Percentiles rank a stretch among this genome's conserved stretches.
phyloP scores from a whole-genome alignment of 495 filamentous ascomycete species.

The Tetracladium marchalianum region DNA sequence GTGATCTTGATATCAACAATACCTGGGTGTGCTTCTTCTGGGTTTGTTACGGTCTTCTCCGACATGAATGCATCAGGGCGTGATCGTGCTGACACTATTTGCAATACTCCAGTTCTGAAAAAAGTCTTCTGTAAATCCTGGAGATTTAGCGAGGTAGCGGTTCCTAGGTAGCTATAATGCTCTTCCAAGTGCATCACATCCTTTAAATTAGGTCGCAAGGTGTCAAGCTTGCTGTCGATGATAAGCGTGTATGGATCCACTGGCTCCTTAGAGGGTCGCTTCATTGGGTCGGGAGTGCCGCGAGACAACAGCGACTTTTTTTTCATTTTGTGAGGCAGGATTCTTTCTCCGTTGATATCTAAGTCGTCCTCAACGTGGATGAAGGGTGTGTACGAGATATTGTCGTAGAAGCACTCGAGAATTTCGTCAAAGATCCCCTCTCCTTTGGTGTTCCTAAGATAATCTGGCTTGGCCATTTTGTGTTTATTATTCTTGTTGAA shows the following conservation, averaged over 20 bases:
- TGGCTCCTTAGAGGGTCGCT: slow-evolving; percentile 64
- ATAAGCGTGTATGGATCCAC: slow-evolving; percentile 94
- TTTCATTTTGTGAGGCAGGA: slow-evolving; percentile 54
- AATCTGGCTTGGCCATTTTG: slow-evolving; percentile 96
- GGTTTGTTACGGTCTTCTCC: slow-evolving; percentile 71
- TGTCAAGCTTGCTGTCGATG: slow-evolving; percentile 75
- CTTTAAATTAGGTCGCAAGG: slow-evolving; percentile 72
- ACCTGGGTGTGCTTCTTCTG: slow-evolving; percentile 79
- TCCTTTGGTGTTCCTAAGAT: slow-evolving; percentile 85
- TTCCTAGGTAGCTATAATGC: slow-evolving; percentile 79
- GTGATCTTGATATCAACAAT: slow-evolving; percentile 96
- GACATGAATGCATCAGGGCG: slow-evolving; percentile 91
- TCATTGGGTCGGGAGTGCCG: slow-evolving; percentile 53
- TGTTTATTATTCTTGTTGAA: slow-evolving; percentile 99
- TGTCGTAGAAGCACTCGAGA: slow-evolving; percentile 93
- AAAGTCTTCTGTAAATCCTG: slow-evolving; percentile 75
- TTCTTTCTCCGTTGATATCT: slow-evolving; percentile 67
- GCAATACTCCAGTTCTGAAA: slow-evolving; percentile 79
- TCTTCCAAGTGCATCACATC: slow-evolving; percentile 91
- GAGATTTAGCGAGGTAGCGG: slow-evolving; percentile 61
- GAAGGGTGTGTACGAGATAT: slow-evolving; percentile 95
- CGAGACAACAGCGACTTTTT: slow-evolving; percentile 66
- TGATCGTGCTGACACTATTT: slow-evolving; percentile 88
- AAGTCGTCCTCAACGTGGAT: slow-evolving; percentile 91
- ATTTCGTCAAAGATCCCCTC: slow-evolving; percentile 90